Conservation (phyloP, 495 filamentous ascomycete genomes). For the Lasiosphaeria ovina region DNA sequence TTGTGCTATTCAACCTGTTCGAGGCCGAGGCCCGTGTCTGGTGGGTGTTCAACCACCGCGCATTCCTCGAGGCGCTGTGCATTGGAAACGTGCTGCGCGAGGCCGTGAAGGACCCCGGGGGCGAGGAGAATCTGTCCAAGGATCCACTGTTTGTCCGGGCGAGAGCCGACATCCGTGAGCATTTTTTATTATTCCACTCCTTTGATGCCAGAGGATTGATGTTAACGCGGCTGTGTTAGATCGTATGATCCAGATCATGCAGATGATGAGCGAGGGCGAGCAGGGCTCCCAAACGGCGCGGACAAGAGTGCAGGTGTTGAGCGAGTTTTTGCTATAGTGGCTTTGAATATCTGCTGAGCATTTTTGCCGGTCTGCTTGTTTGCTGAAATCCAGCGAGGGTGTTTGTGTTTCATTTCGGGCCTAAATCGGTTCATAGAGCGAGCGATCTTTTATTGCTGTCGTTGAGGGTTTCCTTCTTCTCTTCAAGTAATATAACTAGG, state of each 20-base stretch:
- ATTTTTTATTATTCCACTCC: background rate
- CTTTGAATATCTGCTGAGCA: conserved; percentile 11
- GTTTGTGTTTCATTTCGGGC: too few species aligned
- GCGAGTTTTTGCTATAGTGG: conserved; percentile 44
- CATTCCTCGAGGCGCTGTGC: conserved; percentile 65
- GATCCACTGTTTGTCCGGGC: conserved; percentile 56
- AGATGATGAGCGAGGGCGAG: conserved; percentile 51
- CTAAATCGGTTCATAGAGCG: too few species aligned
- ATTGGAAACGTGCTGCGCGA: conserved; percentile 47
- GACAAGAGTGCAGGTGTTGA: conserved; percentile 56
- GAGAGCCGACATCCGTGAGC: conserved; percentile 52
- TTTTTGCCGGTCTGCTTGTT: background rate
- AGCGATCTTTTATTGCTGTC: too few species aligned
- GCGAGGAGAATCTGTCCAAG: conserved; percentile 34
- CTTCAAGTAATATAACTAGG: too few species aligned
- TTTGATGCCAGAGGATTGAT: background rate
- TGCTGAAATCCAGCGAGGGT: too few species aligned
- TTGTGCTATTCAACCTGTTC: conserved; percentile 61
- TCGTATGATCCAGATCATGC: conserved; percentile 59
- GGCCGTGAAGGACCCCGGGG: conserved; percentile 31
- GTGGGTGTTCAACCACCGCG: conserved; percentile 76
- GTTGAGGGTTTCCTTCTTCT: too few species aligned
- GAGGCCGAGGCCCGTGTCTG: conserved; percentile 66
- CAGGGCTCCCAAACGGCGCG: conserved; percentile 51
- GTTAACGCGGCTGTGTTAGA: conserved; percentile 25